Evolutionary conservation across 106 monocot genomes (phyloP).

Genomic region (Platanthera guangdongensis): DNA sequence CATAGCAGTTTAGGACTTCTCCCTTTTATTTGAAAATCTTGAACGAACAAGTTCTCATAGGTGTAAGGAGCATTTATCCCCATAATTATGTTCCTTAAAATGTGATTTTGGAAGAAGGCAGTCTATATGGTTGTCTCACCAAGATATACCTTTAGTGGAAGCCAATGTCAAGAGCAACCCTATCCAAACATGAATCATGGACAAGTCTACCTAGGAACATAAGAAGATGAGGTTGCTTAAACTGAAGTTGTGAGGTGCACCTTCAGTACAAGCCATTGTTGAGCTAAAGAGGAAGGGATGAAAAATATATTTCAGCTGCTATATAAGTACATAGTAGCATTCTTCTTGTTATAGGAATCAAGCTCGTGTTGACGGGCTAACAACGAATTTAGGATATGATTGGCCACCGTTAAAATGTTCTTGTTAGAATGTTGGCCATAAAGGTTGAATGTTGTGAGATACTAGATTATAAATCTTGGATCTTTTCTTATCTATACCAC

Average conservation of each 20-base stretch:
- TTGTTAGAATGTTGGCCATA: neutral
- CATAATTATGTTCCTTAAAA: neutral
- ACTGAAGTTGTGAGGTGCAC: too few species aligned
- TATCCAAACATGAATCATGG: too few species aligned
- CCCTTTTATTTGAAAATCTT: neutral
- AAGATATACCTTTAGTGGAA: too few species aligned
- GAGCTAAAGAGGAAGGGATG: too few species aligned
- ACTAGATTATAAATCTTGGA: neutral
- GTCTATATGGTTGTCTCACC: too few species aligned
- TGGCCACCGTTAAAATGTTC: neutral
- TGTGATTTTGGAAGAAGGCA: neutral
- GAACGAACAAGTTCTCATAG: neutral
- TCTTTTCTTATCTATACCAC: neutral
- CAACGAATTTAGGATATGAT: neutral
- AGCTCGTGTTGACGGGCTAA: neutral
- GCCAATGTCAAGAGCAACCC: too few species aligned
- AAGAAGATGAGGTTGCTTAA: too few species aligned
- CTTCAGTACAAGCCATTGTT: too few species aligned
- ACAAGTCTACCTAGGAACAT: too few species aligned
- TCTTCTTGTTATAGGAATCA: neutral
- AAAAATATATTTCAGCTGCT: too few species aligned
- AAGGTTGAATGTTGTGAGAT: neutral
- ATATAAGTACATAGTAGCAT: neutral
- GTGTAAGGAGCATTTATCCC: neutral
- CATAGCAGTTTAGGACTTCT: neutral